A percentile compares a stretch with the other conserved stretches of the same genome.
Evolutionary conservation across 768 basidiomycete species (phyloP).

Genomic region (Mycena leptocephala): DNA sequence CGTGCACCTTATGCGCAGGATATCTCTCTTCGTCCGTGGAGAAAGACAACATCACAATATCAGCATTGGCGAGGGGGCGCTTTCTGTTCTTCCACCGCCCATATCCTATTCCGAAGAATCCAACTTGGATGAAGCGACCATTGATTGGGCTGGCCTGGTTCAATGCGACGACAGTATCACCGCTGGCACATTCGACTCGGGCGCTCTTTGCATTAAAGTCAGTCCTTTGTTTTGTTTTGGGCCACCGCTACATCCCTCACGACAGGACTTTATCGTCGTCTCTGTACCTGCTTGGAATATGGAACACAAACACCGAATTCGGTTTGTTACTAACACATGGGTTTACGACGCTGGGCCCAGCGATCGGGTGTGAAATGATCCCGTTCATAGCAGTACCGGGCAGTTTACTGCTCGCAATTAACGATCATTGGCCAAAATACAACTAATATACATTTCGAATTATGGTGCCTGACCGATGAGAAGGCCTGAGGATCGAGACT

Average conservation of each 20-base stretch:
- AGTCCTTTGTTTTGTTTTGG: not conserved
- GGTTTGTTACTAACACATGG: constrained; percentile 27
- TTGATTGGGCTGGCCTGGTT: constrained; percentile 26
- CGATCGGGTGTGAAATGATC: not conserved
- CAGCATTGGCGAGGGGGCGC: constrained; percentile 14
- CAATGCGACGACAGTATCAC: not conserved
- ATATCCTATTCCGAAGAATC: not conserved
- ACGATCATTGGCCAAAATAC: not conserved
- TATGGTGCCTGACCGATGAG: not conserved
- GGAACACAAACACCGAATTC: constrained; percentile 13
- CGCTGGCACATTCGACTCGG: constrained; percentile 20
- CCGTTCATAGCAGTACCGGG: not conserved
- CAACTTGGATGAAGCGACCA: not conserved
- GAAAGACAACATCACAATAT: not conserved
- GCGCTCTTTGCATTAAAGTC: constrained; percentile 8
- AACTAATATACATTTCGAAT: constrained; percentile 7
- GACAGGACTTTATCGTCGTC: constrained; percentile 28
- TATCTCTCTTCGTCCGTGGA: constrained; percentile 15
- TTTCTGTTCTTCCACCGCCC: constrained; percentile 21
- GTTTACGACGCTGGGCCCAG: constrained; percentile 16
- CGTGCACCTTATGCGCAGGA: constrained; percentile 12
- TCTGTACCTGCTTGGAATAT: constrained; percentile 27
- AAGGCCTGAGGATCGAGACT: no score
- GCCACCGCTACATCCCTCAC: not conserved
- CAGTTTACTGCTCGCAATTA: not conserved